Conservation (phyloP, 2,329 filamentous ascomycete species). For the Lizonia empirigonia region DNA sequence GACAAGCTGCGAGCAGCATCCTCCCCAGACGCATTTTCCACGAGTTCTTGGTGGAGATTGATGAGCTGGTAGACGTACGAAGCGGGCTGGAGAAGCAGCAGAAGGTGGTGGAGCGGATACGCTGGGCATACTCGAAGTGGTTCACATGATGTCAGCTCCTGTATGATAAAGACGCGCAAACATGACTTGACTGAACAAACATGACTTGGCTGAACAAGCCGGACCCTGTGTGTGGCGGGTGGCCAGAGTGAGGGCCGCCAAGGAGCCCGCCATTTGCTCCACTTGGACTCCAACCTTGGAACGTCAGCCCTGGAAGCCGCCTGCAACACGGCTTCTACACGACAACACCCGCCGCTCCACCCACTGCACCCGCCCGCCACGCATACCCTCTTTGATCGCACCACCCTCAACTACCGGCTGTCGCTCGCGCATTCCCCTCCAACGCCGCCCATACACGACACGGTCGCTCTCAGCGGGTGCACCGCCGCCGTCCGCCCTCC, state of each 20-base stretch:
- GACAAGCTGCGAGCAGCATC: conserved; percentile 68
- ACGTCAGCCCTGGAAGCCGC: no score
- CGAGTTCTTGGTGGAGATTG: conserved; percentile 87
- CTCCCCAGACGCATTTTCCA: conserved; percentile 76
- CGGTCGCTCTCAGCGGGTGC: conserved; percentile 32
- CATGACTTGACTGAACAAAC: neutral
- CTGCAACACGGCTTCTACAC: conserved; percentile 8
- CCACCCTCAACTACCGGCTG: no score
- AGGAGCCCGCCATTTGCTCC: neutral
- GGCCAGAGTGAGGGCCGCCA: neutral
- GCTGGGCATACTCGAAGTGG: conserved; percentile 90
- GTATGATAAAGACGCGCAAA: neutral
- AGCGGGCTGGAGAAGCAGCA: conserved; percentile 79
- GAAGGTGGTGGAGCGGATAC: conserved; percentile 78
- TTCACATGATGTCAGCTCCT: conserved; percentile 34
- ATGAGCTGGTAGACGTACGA: conserved; percentile 80
- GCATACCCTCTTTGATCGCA: neutral
- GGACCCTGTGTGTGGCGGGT: neutral
- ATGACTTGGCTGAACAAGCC: neutral
- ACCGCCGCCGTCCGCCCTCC: conserved; percentile 30
- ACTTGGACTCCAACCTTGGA: conserved; percentile 6
- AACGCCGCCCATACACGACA: conserved; percentile 13
- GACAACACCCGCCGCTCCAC: conserved; percentile 1
- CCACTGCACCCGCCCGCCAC: conserved; percentile 2
- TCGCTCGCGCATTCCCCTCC: neutral